phyloP scores from a whole-genome alignment of 768 basidiomycete species.

The Symmetrospora coprosmae region DNA sequence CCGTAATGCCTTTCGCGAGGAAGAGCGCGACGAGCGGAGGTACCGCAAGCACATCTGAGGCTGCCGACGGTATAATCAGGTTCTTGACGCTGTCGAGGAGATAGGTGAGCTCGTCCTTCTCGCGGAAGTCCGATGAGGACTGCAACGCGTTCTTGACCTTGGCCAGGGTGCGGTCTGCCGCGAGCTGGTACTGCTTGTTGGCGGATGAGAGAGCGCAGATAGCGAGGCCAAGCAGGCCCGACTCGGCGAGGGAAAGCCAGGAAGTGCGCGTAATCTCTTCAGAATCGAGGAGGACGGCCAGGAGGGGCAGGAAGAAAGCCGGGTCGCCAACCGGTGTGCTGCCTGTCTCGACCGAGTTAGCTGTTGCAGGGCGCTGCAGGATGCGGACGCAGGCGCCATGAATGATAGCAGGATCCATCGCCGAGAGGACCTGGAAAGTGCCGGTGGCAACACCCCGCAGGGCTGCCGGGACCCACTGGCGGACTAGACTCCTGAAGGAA shows the following conservation, averaged over 20 bases:
- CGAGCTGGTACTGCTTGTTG: slow-evolving; percentile 47
- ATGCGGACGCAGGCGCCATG: slow-evolving; percentile 47
- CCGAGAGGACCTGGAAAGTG: slow-evolving; percentile 56
- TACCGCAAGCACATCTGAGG: slow-evolving; percentile 40
- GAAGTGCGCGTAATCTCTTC: slow-evolving; percentile 44
- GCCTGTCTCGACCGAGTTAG: slow-evolving; percentile 33
- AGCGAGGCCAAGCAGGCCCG: slow-evolving; percentile 59
- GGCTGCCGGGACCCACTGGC: slow-evolving; percentile 21
- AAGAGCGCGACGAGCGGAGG: slow-evolving; percentile 68
- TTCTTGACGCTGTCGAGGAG: slow-evolving; percentile 27
- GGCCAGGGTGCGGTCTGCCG: slow-evolving; percentile 51
- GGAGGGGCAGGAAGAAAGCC: slow-evolving; percentile 55
- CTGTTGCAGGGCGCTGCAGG: slow-evolving; percentile 44
- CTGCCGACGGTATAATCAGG: slow-evolving; percentile 18
- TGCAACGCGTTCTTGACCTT: slow-evolving; percentile 50
- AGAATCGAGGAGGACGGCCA: slow-evolving; percentile 52
- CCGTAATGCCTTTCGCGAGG: slow-evolving; percentile 63
- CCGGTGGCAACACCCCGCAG: slow-evolving; percentile 44
- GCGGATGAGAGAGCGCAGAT: slow-evolving; percentile 59
- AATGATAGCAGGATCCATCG: slow-evolving; percentile 57
- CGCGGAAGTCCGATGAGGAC: slow-evolving; percentile 39
- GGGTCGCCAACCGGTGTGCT: slow-evolving; percentile 81
- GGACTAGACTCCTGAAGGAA: neutral
- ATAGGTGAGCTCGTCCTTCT: slow-evolving; percentile 31
- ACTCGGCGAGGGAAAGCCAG: slow-evolving; percentile 79